Evolutionary conservation across 176 grass and related monocot species (phyloP).

Genomic region (Cocos nucifera): DNA sequence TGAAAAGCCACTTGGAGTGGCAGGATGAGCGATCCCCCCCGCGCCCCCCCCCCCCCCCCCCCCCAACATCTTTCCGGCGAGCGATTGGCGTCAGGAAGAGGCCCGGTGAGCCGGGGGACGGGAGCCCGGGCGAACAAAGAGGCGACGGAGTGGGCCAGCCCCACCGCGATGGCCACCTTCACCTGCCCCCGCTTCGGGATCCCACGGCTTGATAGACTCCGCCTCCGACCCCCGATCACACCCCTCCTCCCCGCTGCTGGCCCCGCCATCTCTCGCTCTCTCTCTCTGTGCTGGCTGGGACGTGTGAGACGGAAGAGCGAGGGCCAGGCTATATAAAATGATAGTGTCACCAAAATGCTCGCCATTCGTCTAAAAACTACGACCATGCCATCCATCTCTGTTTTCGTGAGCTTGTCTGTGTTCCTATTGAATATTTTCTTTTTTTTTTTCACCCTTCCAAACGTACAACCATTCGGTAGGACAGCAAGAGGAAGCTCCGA

Average conservation of each 20-base stretch:
- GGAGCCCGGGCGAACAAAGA: not conserved
- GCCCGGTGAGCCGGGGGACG: not conserved
- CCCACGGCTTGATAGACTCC: not conserved
- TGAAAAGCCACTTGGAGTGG: no score
- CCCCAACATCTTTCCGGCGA: not conserved
- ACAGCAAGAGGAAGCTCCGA: no score
- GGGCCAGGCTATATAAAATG: no score
- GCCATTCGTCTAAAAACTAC: no score
- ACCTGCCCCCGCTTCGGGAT: slow-evolving; percentile 2
- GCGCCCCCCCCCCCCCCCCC: no score
- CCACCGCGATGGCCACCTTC: slow-evolving; percentile 2
- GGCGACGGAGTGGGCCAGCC: not conserved
- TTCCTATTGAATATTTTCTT: no score
- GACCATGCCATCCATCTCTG: no score
- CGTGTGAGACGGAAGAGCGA: no score
- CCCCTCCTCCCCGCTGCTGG: not conserved
- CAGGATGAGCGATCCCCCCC: not conserved
- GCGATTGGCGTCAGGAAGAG: not conserved
- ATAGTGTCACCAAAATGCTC: no score
- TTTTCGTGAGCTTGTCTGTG: no score
- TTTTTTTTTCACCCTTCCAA: no score
- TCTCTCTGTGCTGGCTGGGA: not conserved
- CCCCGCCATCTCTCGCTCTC: not conserved
- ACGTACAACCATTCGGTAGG: no score
- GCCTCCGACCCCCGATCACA: not conserved